Evolutionary conservation across 2,329 filamentous ascomycete species (phyloP).

Genomic region (Beauveria medogensis): DNA sequence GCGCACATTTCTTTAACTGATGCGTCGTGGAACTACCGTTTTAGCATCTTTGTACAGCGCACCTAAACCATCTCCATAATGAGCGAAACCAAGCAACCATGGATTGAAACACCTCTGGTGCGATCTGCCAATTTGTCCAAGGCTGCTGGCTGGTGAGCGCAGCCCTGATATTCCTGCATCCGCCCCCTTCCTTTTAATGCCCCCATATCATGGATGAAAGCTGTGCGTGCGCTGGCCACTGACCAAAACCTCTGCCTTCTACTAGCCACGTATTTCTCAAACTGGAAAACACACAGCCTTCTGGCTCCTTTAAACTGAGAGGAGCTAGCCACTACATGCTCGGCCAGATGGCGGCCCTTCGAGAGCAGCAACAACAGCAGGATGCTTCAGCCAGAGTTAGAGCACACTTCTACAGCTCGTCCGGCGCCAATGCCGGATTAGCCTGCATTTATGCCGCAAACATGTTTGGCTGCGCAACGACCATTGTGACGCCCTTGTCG

Average conservation of each 20-base stretch:
- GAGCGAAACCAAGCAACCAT: conserved; percentile 32
- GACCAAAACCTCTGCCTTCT: neutral
- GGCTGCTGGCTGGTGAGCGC: conserved; percentile 56
- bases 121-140: conserved; percentile 57
- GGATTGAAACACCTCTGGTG: conserved; percentile 61
- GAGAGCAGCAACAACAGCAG: conserved; percentile 4
- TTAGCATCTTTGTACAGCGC: neutral
- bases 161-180: neutral
- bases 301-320: conserved; percentile 75
- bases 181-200: neutral
- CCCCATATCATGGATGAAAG: neutral
- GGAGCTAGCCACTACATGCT: conserved; percentile 67
- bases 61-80: neutral
- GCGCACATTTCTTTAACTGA: neutral
- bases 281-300: conserved; percentile 73
- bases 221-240: neutral
- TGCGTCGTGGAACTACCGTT: neutral
- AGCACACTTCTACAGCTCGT: conserved; percentile 62
- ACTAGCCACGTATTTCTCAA: conserved; percentile 68
- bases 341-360: conserved; percentile 26
- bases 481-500: conserved; percentile 61
- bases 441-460: conserved; percentile 66
- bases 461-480: conserved; percentile 52
- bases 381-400: neutral
- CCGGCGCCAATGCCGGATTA: conserved; percentile 72